Conservation (phyloP, 768 basidiomycete genomes). For the Panaeolus papilionaceus region DNA sequence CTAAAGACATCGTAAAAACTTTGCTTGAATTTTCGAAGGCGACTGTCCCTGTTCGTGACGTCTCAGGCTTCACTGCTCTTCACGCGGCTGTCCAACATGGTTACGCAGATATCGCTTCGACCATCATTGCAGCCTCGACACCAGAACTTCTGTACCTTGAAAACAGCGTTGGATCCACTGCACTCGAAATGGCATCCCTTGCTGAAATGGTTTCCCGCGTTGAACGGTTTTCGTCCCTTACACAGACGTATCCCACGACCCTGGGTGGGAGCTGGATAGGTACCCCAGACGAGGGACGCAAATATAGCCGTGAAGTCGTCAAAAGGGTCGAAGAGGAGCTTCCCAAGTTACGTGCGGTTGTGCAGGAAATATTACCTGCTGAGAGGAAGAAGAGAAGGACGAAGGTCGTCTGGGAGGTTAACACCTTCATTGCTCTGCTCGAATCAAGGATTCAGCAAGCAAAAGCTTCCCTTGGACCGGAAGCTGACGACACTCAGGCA, state of each 20-base stretch:
- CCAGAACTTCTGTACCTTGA: conserved; percentile 50
- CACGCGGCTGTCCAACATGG: conserved; percentile 51
- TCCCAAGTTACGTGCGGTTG: conserved; percentile 11
- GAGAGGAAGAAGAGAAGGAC: conserved; percentile 19
- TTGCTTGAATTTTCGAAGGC: conserved; percentile 46
- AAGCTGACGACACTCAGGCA: conserved; percentile 13
- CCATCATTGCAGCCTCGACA: conserved; percentile 46
- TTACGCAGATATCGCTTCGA: conserved; percentile 40
- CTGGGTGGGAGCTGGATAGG: not conserved
- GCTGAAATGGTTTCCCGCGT: conserved; percentile 35
- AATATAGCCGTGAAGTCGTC: conserved; percentile 10
- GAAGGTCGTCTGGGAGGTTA: conserved; percentile 20
- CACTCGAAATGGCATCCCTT: conserved; percentile 43
- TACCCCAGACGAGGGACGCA: not conserved
- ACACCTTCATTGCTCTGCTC: conserved; percentile 15
- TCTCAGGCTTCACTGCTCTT: conserved; percentile 56
- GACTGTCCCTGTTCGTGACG: conserved; percentile 46
- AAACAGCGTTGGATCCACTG: conserved; percentile 55
- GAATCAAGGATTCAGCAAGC: conserved; percentile 16
- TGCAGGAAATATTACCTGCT: conserved; percentile 11
- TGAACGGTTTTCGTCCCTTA: conserved; percentile 3
- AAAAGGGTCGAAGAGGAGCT: conserved; percentile 17
- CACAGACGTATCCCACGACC: not conserved
- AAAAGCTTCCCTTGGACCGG: not conserved
- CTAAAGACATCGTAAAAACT: conserved; percentile 36